These are phyloP conservation scores for Solidago caesia DNA, from an alignment of 129 eudicot genomes.

Conservation along the genomic window DNA sequence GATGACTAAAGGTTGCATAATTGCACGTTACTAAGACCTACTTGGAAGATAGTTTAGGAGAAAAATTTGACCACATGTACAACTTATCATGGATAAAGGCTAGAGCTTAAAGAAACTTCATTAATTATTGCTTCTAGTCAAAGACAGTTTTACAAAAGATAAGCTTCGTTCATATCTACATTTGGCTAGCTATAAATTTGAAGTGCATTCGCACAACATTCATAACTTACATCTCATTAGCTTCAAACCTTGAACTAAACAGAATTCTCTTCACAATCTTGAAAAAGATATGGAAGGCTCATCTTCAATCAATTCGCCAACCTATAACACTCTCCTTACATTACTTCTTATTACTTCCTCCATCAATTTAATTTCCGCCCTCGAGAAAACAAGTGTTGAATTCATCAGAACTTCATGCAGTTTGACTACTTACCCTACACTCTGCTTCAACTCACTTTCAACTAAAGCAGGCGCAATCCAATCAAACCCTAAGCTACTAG, in stretches of 20 bases:
- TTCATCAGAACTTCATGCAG: constrained; percentile 48
- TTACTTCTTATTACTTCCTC: constrained; percentile 13
- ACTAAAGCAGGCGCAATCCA: constrained; percentile 35
- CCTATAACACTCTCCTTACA: not conserved
- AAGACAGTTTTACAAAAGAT: too few species aligned
- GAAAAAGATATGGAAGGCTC: constrained; percentile 19
- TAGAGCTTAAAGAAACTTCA: too few species aligned
- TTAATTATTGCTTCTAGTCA: too few species aligned
- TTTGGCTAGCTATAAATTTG: not conserved
- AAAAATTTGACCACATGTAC: too few species aligned
- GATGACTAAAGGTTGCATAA: too few species aligned
- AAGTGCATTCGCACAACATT: not conserved
- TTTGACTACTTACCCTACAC: constrained; percentile 42
- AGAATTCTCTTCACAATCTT: not conserved
- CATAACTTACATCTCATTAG: constrained; percentile 10
- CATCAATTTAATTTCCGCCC: constrained; percentile 20
- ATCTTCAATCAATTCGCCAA: not conserved
- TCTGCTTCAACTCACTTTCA: constrained; percentile 47
- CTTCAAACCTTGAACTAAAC: not conserved
- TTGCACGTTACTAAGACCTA: too few species aligned
- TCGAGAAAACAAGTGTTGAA: constrained; percentile 22
- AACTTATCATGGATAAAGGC: too few species aligned
- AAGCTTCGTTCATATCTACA: too few species aligned
- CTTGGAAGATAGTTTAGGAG: too few species aligned
- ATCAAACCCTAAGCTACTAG: constrained; percentile 39